Evolutionary conservation across 2,329 filamentous ascomycete species (phyloP).

Genomic region (Dactylella cylindrospora): DNA sequence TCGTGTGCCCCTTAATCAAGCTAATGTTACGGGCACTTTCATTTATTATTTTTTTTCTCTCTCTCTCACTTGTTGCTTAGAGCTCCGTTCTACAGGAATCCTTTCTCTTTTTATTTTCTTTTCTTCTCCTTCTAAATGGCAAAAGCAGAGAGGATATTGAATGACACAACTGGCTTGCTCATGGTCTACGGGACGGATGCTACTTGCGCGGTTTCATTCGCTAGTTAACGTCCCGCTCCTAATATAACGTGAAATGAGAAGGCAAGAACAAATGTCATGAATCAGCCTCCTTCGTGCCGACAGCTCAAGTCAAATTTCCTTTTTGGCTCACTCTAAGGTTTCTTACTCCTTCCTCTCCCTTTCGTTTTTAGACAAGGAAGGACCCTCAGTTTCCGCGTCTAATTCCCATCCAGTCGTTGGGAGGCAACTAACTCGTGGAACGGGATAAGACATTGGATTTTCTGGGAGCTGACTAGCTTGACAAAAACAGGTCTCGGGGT

Average conservation of each 20-base stretch:
- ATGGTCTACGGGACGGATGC: neutral
- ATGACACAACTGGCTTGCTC: slow-evolving; percentile 24
- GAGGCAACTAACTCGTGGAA: too few relatives aligned
- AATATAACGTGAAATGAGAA: slow-evolving; percentile 29
- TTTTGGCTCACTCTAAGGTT: slow-evolving; percentile 13
- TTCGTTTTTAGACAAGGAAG: slow-evolving; percentile 22
- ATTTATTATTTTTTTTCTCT: slow-evolving; percentile 14
- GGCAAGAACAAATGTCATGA: slow-evolving; percentile 4
- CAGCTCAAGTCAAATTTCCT: slow-evolving; percentile 29
- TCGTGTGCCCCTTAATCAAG: slow-evolving; percentile 43
- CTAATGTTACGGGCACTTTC: slow-evolving; percentile 40
- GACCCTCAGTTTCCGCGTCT: slow-evolving; percentile 9
- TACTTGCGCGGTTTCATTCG: slow-evolving; percentile 32
- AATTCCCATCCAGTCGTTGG: slow-evolving; percentile 16
- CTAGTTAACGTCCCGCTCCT: slow-evolving; percentile 22
- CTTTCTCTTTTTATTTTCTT: slow-evolving; percentile 2
- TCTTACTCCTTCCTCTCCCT: neutral
- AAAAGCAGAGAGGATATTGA: neutral
- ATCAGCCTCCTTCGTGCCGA: slow-evolving; percentile 25
- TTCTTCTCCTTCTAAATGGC: slow-evolving; percentile 4
- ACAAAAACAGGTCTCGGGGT: slow-evolving; percentile 1
- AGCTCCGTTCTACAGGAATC: slow-evolving; percentile 15
- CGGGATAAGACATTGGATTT: slow-evolving; percentile 37
- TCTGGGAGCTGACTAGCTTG: slow-evolving; percentile 5
- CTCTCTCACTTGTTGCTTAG: neutral